A percentile compares a stretch with the other conserved stretches of the same genome.
Conservation (phyloP, 768 basidiomycete species). For the Amanita phalloides region DNA sequence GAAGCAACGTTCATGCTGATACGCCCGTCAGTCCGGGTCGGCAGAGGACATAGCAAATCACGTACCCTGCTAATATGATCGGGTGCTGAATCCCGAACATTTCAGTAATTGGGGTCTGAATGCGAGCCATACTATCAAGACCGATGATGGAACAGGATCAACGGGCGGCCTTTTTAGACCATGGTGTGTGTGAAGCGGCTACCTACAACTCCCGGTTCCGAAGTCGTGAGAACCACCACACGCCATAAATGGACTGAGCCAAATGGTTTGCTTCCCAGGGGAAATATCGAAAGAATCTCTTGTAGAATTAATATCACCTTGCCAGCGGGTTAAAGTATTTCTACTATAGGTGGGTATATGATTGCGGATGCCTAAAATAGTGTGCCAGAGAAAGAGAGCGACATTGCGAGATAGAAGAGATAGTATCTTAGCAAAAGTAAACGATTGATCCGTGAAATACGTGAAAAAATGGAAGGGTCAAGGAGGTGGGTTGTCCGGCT, state of each 20-base stretch:
- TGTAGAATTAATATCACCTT: not conserved
- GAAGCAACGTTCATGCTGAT: slow-evolving; percentile 37
- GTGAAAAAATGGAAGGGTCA: not conserved
- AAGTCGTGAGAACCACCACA: too few relatives aligned
- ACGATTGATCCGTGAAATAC: not conserved
- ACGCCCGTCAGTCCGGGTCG: not conserved
- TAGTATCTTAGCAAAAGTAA: not conserved
- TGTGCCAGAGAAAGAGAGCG: not conserved
- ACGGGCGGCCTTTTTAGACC: too few relatives aligned
- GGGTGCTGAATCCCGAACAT: slow-evolving; percentile 86
- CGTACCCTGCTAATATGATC: slow-evolving; percentile 68
- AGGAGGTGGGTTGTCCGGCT: not conserved
- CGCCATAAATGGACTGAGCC: too few relatives aligned
- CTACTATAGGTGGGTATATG: not conserved
- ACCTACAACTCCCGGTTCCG: too few relatives aligned
- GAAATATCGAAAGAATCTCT: too few relatives aligned
- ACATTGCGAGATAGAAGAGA: not conserved
- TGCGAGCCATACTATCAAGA: slow-evolving; percentile 36
- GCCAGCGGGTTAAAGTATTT: not conserved
- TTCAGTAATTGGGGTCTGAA: slow-evolving; percentile 80
- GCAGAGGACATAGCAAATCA: not conserved
- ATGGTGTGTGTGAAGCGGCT: not conserved
- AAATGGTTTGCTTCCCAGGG: too few relatives aligned
- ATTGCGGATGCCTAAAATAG: not conserved
- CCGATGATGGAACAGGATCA: too few relatives aligned